Evolutionary conservation across 2,329 filamentous ascomycete species (phyloP), one percentile per base, ranked within the genome.

Genomic region (Teratosphaeriaceae sp.): DNA sequence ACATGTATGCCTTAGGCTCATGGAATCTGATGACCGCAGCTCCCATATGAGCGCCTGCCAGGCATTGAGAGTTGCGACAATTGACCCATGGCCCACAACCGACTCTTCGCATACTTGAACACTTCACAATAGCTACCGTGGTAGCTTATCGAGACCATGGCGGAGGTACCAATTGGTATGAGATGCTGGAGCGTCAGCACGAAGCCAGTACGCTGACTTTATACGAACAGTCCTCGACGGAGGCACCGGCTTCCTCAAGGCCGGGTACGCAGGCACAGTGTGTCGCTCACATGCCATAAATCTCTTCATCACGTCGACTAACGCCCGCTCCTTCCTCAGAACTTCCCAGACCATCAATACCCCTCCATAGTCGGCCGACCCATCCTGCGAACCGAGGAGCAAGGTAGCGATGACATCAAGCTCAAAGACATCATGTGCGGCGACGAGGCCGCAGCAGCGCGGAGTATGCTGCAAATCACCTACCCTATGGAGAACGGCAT

Each of bases 401-500:
- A n/a, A n/a, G n/a, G n/a, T n/a, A 70, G 73, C 13, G 71, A 75
- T 49, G 78, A 82, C 59, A 76, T 83, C 51, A 73, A 82, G 55
- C 80, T 89, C 69, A 98, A 98, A 80, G 92, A 98, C 82, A 97
- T 92, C 54, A 98, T 98, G 70, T 92, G 98, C 64, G 92, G 92
- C 81, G 92, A 98, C 77, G 92, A 98, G 81, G 92, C 92, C 76
- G 92, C 98, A 80, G 98, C 92, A 71, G 98, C 98, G 89, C 90
- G 92, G 92, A 92, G 92, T 95, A 97, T 98, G 77, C 83, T 98
- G 64, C 97, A 90, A 55, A 82, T 98, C 70, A 85, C 92, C 79
- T 98, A 98, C 78, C 92, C 92, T 69, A 98, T 98, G 71, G 92
- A 98, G 82, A 92, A 98, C 84, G 92, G 92, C 92, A 92, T 98